Evolutionary conservation across 2,329 filamentous ascomycete species (phyloP), one percentile per base, ranked within the genome.

Genomic region (Paecilomyces sp.): DNA sequence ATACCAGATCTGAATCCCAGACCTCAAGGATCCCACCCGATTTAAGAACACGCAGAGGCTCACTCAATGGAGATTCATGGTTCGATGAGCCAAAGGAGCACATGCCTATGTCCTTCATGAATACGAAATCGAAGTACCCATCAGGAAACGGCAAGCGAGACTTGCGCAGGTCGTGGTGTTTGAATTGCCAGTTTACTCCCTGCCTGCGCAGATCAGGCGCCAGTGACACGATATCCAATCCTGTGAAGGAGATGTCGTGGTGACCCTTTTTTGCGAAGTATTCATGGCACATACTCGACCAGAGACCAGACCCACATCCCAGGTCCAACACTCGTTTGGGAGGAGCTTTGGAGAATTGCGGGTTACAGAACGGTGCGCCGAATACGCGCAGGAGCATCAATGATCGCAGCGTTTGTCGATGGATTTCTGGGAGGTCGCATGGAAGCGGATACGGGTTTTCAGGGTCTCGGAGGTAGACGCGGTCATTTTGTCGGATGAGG

Each of bases 1-100:
- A 85, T 12, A 88, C 84, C 70, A 92, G 86, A 74, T 97, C 92
- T 4, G 88, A 88, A 64, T 96, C 92, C 92, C 92, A 97, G 15
- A 95, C 81, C 71, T 97, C 93, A 28, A 97, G 70, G 1, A 86
- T 85, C 3, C 93, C 93, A 15, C 90, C 91, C 0, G 89, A 87
- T 64, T 83, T 86, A 36, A 96, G 79, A 12, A 96, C 77, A 18
- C 92, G 88, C 54, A 93, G 77, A 62, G 87, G 88, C 70, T 97
- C 91, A 64, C 90, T 88, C 60, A 87, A 71, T n/a, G 84, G 76
- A 25, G 68, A 70, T 53, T 82, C 78, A 34, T 86, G 83, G 60
- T 84, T 79, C 18, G 73, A 72, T 3, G 79, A 80, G 53, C 84
- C 77, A 28, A 84, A 83, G 7, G 88, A 80, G n/a, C 85, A 83